Conservation (phyloP, 1,284 basidiomycete genomes). For the Leccinum brunneo-olivaceum region DNA sequence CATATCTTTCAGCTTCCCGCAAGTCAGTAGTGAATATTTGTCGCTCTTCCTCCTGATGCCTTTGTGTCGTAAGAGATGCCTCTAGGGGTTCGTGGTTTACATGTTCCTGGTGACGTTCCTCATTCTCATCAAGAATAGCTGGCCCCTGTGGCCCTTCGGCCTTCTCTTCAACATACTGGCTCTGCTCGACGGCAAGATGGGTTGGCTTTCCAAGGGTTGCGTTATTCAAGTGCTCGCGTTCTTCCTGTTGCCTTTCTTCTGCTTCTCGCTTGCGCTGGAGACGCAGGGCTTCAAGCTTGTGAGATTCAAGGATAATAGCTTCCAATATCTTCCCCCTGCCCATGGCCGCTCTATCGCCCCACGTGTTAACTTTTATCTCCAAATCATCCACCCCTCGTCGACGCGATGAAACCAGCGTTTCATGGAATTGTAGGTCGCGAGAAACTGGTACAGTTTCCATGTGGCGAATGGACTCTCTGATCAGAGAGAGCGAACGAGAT, state of each 20-base stretch:
- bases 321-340: constrained; percentile 35
- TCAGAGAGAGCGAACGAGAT: constrained; percentile 42
- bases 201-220: constrained; percentile 20
- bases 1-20: constrained; percentile 25
- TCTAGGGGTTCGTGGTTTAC: constrained; percentile 28
- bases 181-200: constrained; percentile 21
- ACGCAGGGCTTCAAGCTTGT: constrained; percentile 27
- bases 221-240: constrained; percentile 24
- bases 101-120: constrained; percentile 16
- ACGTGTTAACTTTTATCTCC: constrained; percentile 42
- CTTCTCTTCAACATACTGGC: constrained; percentile 23
- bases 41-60: constrained; percentile 26
- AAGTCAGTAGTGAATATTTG: constrained; percentile 8
- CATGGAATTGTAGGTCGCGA: constrained; percentile 36
- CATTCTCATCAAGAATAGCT: constrained; percentile 13
- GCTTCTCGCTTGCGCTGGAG: constrained; percentile 20
- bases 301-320: constrained; percentile 31
- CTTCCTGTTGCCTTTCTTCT: constrained; percentile 29
- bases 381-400: constrained; percentile 42
- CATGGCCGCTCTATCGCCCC: constrained; percentile 38
- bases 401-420: constrained; percentile 42
- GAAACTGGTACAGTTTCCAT: constrained; percentile 43
- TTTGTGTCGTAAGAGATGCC: constrained; percentile 16
- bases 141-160: constrained; percentile 27
- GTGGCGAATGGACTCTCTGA: constrained; percentile 44